Evolutionary conservation across 257 asterid genomes (phyloP).

Genomic region (Echium plantagineum): DNA sequence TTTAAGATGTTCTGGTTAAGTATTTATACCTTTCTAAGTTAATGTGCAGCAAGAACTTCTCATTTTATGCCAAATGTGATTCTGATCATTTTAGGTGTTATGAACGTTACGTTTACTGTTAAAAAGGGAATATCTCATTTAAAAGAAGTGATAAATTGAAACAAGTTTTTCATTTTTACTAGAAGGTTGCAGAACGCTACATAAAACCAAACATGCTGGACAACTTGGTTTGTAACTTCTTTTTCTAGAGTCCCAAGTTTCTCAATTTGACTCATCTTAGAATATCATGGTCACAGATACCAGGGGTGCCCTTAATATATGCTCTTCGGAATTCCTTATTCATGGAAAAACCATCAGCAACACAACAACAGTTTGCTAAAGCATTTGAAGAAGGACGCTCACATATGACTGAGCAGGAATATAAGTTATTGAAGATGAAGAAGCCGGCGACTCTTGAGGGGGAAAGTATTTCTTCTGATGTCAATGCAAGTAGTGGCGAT

Average conservation of each 20-base stretch:
- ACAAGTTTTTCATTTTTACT: too few species aligned
- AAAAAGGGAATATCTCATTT: too few species aligned
- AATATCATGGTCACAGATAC: slow-evolving; percentile 35
- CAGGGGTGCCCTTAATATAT: slow-evolving; percentile 74
- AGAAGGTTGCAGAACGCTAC: too few species aligned
- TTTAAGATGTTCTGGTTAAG: too few species aligned
- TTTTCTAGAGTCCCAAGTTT: neutral
- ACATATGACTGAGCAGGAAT: slow-evolving; percentile 59
- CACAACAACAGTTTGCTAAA: slow-evolving; percentile 54
- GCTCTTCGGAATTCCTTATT: slow-evolving; percentile 75
- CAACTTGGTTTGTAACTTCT: too few species aligned
- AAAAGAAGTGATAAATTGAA: too few species aligned
- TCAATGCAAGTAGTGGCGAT: slow-evolving; percentile 23
- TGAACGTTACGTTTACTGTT: too few species aligned
- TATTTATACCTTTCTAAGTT: too few species aligned
- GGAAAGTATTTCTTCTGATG: slow-evolving; percentile 38
- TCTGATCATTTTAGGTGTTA: too few species aligned
- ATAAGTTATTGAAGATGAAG: slow-evolving; percentile 30
- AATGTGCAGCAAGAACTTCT: too few species aligned
- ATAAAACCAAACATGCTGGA: neutral
- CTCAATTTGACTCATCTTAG: neutral
- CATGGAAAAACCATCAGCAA: slow-evolving; percentile 66
- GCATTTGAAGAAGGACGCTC: slow-evolving; percentile 64
- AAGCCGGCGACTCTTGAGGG: slow-evolving; percentile 29
- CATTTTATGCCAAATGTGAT: neutral